Percentiles rank a stretch among this genome's conserved stretches.
Evolutionary conservation across 202 grass and related monocot genomes (phyloP).

Genomic region (Carex arenaria): DNA sequence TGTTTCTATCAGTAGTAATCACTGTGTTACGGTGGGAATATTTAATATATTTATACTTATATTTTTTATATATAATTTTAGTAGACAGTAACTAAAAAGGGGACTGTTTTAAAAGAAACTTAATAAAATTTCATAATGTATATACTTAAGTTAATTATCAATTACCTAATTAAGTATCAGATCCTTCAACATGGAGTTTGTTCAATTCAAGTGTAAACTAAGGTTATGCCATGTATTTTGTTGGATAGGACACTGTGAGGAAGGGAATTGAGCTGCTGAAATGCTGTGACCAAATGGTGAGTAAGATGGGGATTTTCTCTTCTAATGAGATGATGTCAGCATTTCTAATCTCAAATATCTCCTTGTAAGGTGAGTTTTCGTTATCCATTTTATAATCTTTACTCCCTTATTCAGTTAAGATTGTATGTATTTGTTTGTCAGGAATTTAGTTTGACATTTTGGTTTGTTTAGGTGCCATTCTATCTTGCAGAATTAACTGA

Average conservation of each 20-base stretch:
- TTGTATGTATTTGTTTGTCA: not conserved
- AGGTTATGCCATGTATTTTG: no score
- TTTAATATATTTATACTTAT: no score
- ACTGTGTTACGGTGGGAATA: no score
- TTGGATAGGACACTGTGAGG: conserved; percentile 46
- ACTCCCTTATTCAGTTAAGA: not conserved
- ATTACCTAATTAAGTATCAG: no score
- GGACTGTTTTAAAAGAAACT: no score
- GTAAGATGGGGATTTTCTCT: conserved; percentile 75
- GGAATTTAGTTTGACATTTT: not conserved
- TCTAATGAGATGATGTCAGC: conserved; percentile 87
- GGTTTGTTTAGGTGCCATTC: conserved; percentile 48
- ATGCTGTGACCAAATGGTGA: conserved; percentile 63
- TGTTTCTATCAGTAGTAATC: no score
- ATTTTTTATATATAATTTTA: no score
- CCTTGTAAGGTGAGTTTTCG: conserved; percentile 21
- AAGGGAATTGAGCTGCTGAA: conserved; percentile 61
- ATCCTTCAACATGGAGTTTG: no score
- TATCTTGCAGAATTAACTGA: conserved; percentile 82
- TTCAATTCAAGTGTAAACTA: no score
- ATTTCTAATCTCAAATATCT: conserved; percentile 83
- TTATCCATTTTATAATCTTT: not conserved
- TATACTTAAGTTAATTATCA: no score
- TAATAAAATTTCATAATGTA: no score
- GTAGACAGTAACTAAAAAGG: no score